phyloP scores from a whole-genome alignment of 208 protist genomes.

The Trypanosoma mega region DNA sequence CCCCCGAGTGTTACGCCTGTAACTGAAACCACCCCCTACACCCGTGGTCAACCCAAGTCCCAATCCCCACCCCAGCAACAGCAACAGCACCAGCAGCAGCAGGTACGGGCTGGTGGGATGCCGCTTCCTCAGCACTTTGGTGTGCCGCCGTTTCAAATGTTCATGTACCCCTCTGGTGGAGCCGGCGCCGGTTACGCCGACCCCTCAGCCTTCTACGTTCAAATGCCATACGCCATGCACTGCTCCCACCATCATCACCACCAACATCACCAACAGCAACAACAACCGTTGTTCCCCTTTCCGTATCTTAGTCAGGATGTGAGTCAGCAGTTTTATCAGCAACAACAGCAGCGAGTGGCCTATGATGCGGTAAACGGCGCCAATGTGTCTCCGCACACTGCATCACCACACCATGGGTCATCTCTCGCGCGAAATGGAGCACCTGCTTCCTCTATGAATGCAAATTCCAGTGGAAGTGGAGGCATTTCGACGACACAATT shows the following conservation, averaged over 20 bases:
- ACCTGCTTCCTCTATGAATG: background rate
- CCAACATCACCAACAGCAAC: conserved; percentile 9
- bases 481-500: background rate
- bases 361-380: conserved; percentile 19
- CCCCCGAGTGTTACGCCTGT: background rate
- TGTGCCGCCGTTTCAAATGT: conserved; percentile 18
- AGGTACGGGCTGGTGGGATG: background rate
- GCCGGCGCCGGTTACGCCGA: conserved; percentile 5
- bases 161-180: conserved; percentile 5
- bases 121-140: too few species aligned
- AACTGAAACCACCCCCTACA: background rate
- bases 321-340: conserved; percentile 23
- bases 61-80: conserved; percentile 2
- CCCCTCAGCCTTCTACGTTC: conserved; percentile 12
- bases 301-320: conserved; percentile 17
- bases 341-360: conserved; percentile 5
- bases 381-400: too few species aligned
- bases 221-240: conserved; percentile 10
- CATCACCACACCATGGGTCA: too few species aligned
- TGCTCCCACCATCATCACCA: conserved; percentile 20
- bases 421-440: too few species aligned
- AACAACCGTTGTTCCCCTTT: conserved; percentile 19
- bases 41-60: background rate
- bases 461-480: background rate
- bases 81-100: conserved; percentile 9